Percentiles rank a stretch among this genome's conserved stretches.
Conservation (phyloP, 257 asterid genomes). For the Galeopsis tetrahit region DNA sequence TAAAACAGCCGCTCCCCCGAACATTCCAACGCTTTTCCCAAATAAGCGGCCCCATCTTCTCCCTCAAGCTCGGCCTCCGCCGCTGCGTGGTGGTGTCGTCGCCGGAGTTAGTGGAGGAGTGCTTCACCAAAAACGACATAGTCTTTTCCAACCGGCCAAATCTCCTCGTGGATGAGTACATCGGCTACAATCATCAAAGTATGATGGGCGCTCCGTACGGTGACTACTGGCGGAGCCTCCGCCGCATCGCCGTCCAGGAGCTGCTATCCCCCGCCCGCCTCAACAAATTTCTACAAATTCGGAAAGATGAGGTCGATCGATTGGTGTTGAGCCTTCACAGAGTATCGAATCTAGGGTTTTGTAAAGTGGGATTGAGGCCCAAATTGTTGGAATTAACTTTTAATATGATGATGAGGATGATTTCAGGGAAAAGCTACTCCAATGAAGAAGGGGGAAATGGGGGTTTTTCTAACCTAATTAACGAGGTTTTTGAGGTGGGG, state of each 20-base stretch:
- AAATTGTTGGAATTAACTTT: conserved; percentile 33
- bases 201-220: conserved; percentile 39
- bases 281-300: conserved; percentile 20
- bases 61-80: conserved; percentile 43
- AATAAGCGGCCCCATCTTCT: conserved; percentile 40
- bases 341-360: background rate
- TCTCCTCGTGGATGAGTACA: conserved; percentile 28
- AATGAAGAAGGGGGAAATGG: conserved; percentile 10
- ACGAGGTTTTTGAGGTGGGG: conserved; percentile 27
- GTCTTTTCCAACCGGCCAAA: conserved; percentile 43
- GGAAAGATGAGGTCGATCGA: conserved; percentile 34
- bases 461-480: conserved; percentile 21
- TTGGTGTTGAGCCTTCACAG: conserved; percentile 19
- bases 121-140: conserved; percentile 43
- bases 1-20: conserved; percentile 43
- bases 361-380: conserved; percentile 23
- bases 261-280: conserved; percentile 43
- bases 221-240: conserved; percentile 44
- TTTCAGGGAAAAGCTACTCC: conserved; percentile 41
- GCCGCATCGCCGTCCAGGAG: conserved; percentile 39
- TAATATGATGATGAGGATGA: conserved; percentile 41
- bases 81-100: conserved; percentile 46
- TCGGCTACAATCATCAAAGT: conserved; percentile 39
- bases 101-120: conserved; percentile 38
- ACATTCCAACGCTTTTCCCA: conserved; percentile 37